Conservation (phyloP, 192 early-diverging fungal species). For the Dissophora globulifera region DNA sequence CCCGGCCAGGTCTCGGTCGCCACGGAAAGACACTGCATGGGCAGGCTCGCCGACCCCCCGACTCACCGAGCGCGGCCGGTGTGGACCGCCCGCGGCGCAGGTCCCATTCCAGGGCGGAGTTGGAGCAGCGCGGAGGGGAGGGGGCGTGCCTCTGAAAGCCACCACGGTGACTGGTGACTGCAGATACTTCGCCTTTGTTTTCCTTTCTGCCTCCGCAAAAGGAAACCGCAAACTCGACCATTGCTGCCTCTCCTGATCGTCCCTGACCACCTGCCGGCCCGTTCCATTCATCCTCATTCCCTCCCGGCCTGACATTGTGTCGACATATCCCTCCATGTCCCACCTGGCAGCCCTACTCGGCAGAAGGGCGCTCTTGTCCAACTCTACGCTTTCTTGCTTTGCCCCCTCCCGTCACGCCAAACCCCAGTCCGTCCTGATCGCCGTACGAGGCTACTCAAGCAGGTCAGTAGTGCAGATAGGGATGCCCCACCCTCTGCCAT, state of each 20-base stretch:
- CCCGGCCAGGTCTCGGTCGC: too few relatives aligned
- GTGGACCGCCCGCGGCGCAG: too few relatives aligned
- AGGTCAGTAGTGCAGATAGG: constrained; percentile 17
- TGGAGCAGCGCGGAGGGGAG: too few relatives aligned
- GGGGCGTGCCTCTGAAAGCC: neutral
- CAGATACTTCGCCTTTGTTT: neutral
- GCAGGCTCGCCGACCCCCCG: too few relatives aligned
- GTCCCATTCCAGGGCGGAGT: too few relatives aligned
- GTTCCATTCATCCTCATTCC: neutral
- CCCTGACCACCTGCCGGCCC: too few relatives aligned
- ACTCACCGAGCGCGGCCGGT: too few relatives aligned
- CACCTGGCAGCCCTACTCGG: constrained; percentile 19
- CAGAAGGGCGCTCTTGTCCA: constrained; percentile 16
- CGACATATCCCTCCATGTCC: constrained; percentile 16
- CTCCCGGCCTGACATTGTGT: neutral
- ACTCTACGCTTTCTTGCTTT: too few relatives aligned
- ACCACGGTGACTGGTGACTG: too few relatives aligned
- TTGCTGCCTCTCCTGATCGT: too few relatives aligned
- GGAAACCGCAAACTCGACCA: neutral
- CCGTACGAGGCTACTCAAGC: constrained; percentile 30
- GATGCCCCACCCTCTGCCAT: too few relatives aligned
- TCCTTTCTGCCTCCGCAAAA: neutral
- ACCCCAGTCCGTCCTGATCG: constrained; percentile 4
- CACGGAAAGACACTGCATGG: too few relatives aligned
- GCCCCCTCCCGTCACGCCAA: neutral